Evolutionary conservation across 1,284 basidiomycete genomes (phyloP), one percentile per base, ranked within the genome.

Genomic region (Volvariella surrecta): DNA sequence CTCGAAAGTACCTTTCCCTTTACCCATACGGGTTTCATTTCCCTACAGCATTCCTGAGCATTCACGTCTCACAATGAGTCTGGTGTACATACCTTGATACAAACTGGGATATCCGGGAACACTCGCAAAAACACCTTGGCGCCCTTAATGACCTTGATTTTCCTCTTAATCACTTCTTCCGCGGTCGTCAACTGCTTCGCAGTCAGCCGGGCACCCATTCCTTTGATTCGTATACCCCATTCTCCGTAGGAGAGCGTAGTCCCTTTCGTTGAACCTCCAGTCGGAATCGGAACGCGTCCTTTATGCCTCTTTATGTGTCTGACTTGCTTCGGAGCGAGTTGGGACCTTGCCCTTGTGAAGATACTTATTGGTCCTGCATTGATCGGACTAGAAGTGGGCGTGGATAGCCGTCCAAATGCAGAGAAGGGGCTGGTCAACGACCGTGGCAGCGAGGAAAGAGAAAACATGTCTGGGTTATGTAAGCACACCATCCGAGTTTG

Each of bases 11-110:
- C 96, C 96, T 64, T 99, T 99, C 47, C 96, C 96, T 66, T 98
- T 98, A 38, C 95, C 95, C 96, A 99, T 99, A 78, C 96, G 88
- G 4, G 94, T 96, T 64, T 99, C 95, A 58, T 97, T 98, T 44
- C 95, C 95, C 87, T 91, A 45, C 1, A 44, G n/a, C 6, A 35
- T 19, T 28, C 6, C 11, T 17, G 4, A 20, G n/a, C n/a, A 32
- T 35, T 7, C 37, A 30, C 40, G 9, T 44, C 11, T 24, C 18
- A 21, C 16, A 37, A 10, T 19, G 4, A 15, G 34, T 15, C 16
- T 11, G 28, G 8, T 34, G 13, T 17, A 18, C 69, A 41, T 48
- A 87, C 89, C 80, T 99, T 98, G 46, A 98, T 85, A 68, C 94
- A 97, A 46, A 99, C 92, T 2, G 95, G 93, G 45, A 97, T 82